Percentiles rank a stretch among this genome's conserved stretches.
These are phyloP conservation scores for Petunia hybrid DNA, from an alignment of 305 asterid species.

Conservation along the genomic window DNA sequence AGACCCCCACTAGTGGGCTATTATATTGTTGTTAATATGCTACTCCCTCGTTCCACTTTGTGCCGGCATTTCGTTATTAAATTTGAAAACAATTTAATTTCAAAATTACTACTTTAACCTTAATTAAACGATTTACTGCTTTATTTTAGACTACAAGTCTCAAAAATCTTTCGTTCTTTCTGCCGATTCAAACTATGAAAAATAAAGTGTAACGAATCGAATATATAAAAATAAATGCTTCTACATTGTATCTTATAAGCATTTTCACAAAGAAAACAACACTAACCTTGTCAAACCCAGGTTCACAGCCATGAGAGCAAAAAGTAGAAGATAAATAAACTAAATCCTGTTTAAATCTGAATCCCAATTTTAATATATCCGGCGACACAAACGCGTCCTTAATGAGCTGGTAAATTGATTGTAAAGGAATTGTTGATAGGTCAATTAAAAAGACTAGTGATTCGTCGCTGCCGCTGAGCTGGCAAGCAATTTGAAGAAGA, in stretches of 20 bases:
- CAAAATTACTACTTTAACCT: too few species aligned
- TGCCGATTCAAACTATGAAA: too few species aligned
- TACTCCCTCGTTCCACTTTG: too few species aligned
- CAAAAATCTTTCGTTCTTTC: too few species aligned
- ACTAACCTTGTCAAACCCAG: conserved; percentile 79
- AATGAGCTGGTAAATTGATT: conserved; percentile 61
- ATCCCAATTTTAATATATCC: conserved; percentile 71
- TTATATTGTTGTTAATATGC: too few species aligned
- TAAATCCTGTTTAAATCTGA: conserved; percentile 88
- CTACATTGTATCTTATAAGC: neutral
- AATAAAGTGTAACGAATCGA: too few species aligned
- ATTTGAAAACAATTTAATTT: too few species aligned
- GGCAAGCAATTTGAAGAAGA: conserved; percentile 92
- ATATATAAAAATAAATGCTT: neutral
- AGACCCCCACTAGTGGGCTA: too few species aligned
- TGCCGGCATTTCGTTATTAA: too few species aligned
- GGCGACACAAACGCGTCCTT: conserved; percentile 58
- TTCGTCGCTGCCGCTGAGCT: conserved; percentile 36
- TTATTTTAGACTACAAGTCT: too few species aligned
- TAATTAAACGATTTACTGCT: too few species aligned
- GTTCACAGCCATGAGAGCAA: conserved; percentile 62
- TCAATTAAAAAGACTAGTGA: conserved; percentile 76
- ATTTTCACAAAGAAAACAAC: neutral
- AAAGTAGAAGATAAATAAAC: conserved; percentile 84
- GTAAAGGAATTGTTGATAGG: conserved; percentile 60